Conservation (phyloP, 495 filamentous ascomycete genomes). For the Lophiostoma macrostomum region DNA sequence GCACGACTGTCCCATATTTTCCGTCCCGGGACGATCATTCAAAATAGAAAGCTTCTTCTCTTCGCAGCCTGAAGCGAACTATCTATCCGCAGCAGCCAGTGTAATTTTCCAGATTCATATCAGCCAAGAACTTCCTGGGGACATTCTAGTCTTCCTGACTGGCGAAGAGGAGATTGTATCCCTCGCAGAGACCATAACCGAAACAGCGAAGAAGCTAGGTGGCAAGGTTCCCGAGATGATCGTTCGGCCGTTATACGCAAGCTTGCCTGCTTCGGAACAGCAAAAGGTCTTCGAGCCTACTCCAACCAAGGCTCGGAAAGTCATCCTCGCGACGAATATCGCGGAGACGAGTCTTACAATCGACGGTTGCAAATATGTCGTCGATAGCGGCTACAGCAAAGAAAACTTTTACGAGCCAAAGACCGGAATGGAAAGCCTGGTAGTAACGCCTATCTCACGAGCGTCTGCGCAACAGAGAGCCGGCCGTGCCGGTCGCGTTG, state of each 20-base stretch:
- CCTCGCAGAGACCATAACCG: constrained; percentile 71
- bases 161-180: constrained; percentile 93
- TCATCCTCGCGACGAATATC: constrained; percentile 94
- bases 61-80: constrained; percentile 88
- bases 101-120: constrained; percentile 97
- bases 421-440: constrained; percentile 87
- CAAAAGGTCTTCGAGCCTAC: constrained; percentile 89
- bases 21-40: constrained; percentile 87
- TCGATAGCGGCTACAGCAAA: constrained; percentile 92
- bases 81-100: constrained; percentile 84
- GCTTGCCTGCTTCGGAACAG: constrained; percentile 83
- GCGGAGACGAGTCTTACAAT: constrained; percentile 95
- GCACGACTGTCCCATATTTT: constrained; percentile 93
- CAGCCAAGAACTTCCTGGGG: constrained; percentile 70
- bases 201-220: constrained; percentile 73
- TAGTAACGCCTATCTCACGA: constrained; percentile 89
- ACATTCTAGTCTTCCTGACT: constrained; percentile 91
- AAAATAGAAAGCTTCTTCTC: constrained; percentile 94
- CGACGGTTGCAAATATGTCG: constrained; percentile 86
- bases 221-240: constrained; percentile 66
- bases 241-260: constrained; percentile 83
- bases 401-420: constrained; percentile 92
- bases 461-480: constrained; percentile 91
- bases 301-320: constrained; percentile 81
- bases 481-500: constrained; percentile 88